These are phyloP conservation scores for Meredithiella fracta DNA, from an alignment of 2,329 filamentous ascomycete genomes.

Conservation along the genomic window DNA sequence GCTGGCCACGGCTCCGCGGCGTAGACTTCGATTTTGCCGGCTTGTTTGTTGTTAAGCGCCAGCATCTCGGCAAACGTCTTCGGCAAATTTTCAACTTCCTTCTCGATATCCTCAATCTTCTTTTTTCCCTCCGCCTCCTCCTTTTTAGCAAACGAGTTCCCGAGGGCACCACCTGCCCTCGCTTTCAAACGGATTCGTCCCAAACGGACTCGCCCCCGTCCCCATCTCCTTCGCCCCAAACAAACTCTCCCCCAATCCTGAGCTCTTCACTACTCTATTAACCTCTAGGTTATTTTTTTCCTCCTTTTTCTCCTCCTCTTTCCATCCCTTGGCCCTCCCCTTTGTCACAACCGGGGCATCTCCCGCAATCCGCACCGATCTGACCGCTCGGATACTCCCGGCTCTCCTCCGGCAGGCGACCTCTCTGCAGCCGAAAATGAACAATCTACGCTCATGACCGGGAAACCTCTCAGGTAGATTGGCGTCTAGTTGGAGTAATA, in stretches of 20 bases:
- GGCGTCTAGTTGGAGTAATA: conserved; percentile 80
- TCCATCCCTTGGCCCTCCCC: conserved; percentile 8
- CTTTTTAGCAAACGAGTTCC: conserved; percentile 45
- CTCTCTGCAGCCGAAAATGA: conserved; percentile 66
- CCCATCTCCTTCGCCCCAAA: conserved; percentile 46
- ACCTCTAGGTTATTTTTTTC: conserved; percentile 22
- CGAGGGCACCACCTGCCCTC: conserved; percentile 16
- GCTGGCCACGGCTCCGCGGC: conserved; percentile 66
- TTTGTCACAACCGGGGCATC: conserved; percentile 21
- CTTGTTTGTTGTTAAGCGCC: conserved; percentile 44
- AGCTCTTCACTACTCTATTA: conserved; percentile 19
- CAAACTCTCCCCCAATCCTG: conserved; percentile 45
- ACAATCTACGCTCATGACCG: conserved; percentile 71
- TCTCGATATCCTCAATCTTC: conserved; percentile 17
- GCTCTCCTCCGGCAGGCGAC: conserved; percentile 67
- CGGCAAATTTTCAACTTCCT: conserved; percentile 26
- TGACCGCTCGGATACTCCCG: conserved; percentile 62
- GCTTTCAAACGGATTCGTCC: conserved; percentile 39
- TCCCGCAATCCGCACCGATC: conserved; percentile 45
- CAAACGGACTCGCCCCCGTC: conserved; percentile 35
- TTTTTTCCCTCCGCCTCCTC: neutral
- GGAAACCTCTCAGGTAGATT: conserved; percentile 78
- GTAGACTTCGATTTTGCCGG: conserved; percentile 18
- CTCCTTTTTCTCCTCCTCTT: conserved; percentile 21
- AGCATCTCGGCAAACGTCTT: conserved; percentile 61